Percentiles rank a stretch among this genome's conserved stretches.
Conservation (phyloP, 371 early-diverging fungal genomes). For the Zopfochytrium polystomum region DNA sequence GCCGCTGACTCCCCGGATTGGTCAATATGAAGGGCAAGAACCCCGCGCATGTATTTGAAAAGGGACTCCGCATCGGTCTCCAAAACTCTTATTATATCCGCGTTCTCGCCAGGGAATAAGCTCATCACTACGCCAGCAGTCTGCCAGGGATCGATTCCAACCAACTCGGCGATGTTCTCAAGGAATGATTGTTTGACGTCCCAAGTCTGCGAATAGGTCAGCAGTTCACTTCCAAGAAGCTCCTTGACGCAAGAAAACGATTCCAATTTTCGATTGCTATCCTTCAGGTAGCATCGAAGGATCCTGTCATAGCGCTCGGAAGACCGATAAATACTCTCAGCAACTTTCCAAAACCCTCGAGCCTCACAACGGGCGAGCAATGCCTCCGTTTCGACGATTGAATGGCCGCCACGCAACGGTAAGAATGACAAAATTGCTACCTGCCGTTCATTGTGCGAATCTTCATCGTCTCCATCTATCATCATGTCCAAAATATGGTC, state of each 20-base stretch:
- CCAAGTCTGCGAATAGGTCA: constrained; percentile 55
- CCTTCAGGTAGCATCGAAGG: constrained; percentile 66
- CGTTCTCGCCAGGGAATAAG: constrained; percentile 64
- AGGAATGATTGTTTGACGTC: constrained; percentile 61
- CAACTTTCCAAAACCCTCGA: constrained; percentile 69
- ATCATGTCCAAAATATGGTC: constrained; percentile 61
- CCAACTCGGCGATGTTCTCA: constrained; percentile 62
- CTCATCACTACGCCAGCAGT: constrained; percentile 58
- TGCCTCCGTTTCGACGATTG: constrained; percentile 46
- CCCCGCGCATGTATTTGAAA: constrained; percentile 64
- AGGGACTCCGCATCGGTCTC: constrained; percentile 54
- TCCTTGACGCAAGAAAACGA: constrained; percentile 61
- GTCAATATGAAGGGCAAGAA: constrained; percentile 48
- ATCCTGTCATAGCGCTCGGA: constrained; percentile 64
- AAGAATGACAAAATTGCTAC: constrained; percentile 63
- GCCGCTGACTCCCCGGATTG: background rate
- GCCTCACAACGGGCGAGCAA: constrained; percentile 60
- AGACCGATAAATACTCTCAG: constrained; percentile 63
- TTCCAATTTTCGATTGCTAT: constrained; percentile 53
- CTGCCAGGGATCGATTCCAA: constrained; percentile 65
- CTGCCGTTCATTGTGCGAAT: constrained; percentile 64
- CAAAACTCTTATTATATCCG: constrained; percentile 55
- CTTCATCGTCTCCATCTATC: constrained; percentile 51
- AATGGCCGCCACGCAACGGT: constrained; percentile 49
- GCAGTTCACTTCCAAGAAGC: constrained; percentile 34